These are phyloP conservation scores for Beauveria bassiana DNA, from an alignment of 2,329 filamentous ascomycete genomes.

Conservation along the genomic window DNA sequence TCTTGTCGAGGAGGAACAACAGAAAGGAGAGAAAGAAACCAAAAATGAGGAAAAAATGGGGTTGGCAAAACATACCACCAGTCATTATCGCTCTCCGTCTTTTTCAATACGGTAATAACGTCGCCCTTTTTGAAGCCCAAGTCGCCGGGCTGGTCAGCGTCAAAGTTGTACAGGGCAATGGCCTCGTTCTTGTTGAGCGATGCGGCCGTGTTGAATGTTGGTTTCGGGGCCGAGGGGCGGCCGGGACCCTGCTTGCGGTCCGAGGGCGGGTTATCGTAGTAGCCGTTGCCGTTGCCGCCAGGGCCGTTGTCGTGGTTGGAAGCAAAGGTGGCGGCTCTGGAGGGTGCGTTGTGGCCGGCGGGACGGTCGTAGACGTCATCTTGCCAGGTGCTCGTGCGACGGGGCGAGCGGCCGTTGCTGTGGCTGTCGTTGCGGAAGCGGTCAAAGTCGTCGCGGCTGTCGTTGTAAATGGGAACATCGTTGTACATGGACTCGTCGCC, in stretches of 20 bases:
- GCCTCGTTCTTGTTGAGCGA: slow-evolving; percentile 67
- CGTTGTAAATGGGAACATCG: slow-evolving; percentile 82
- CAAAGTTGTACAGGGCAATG: slow-evolving; percentile 86
- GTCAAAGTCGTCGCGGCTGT: slow-evolving; percentile 70
- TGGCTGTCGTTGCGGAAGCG: not conserved
- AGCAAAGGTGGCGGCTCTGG: slow-evolving; percentile 45
- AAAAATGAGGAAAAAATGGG: not conserved
- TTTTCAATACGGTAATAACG: slow-evolving; percentile 87
- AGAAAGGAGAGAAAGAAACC: not conserved
- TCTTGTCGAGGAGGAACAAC: not conserved
- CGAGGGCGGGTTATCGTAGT: slow-evolving; percentile 37
- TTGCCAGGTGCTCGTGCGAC: slow-evolving; percentile 63
- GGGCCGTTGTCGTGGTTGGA: slow-evolving; percentile 37
- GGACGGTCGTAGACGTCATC: slow-evolving; percentile 66
- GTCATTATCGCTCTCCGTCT: slow-evolving; percentile 87
- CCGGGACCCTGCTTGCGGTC: slow-evolving; percentile 53
- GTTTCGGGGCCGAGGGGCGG: slow-evolving; percentile 82
- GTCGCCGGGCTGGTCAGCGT: slow-evolving; percentile 87
- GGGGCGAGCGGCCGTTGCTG: slow-evolving; percentile 42
- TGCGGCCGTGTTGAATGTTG: slow-evolving; percentile 60
- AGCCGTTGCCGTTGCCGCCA: slow-evolving; percentile 45
- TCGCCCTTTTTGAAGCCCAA: slow-evolving; percentile 96
- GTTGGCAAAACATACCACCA: slow-evolving; percentile 63
- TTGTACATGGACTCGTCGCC: slow-evolving; percentile 74
- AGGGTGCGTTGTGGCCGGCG: slow-evolving; percentile 29